These are phyloP conservation scores for Cadophora gregata DNA, from an alignment of 2,329 filamentous ascomycete genomes.

Conservation along the genomic window DNA sequence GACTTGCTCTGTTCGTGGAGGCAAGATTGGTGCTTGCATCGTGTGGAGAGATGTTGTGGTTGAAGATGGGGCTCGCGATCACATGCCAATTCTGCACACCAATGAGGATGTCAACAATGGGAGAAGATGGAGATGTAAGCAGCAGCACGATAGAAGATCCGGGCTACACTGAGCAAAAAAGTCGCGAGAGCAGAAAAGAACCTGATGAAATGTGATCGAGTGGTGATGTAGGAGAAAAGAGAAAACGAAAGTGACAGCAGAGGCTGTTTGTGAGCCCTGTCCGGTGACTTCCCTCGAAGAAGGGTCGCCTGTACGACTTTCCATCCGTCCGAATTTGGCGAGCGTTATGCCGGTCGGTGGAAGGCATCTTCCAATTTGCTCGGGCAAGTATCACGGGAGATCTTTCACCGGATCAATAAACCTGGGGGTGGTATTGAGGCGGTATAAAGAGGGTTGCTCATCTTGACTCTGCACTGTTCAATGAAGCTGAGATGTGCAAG, in stretches of 20 bases:
- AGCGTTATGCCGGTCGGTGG: slow-evolving; percentile 12
- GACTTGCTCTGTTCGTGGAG: slow-evolving; percentile 55
- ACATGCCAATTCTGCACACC: slow-evolving; percentile 31
- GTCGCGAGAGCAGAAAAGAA: background rate
- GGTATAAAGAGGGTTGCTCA: background rate
- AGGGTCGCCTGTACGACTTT: slow-evolving; percentile 2
- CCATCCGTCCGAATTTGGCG: slow-evolving; percentile 20
- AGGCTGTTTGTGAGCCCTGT: background rate
- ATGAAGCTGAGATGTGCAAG: background rate
- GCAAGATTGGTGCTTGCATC: slow-evolving; percentile 44
- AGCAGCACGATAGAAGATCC: background rate
- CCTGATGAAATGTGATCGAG: background rate
- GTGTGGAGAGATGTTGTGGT: slow-evolving; percentile 16
- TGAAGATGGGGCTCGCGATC: slow-evolving; percentile 22
- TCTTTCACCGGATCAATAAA: background rate
- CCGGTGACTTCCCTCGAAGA: slow-evolving; percentile 14
- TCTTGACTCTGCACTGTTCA: background rate
- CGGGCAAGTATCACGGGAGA: background rate
- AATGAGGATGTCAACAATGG: slow-evolving; percentile 12
- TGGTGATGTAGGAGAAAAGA: slow-evolving; percentile 4
- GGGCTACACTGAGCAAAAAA: background rate
- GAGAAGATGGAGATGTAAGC: slow-evolving; percentile 2
- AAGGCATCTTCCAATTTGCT: background rate
- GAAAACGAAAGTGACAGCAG: background rate
- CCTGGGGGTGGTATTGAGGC: background rate